Evolutionary conservation across 805 yeast species (phyloP).

Genomic region (Starmerella vaccinii): DNA sequence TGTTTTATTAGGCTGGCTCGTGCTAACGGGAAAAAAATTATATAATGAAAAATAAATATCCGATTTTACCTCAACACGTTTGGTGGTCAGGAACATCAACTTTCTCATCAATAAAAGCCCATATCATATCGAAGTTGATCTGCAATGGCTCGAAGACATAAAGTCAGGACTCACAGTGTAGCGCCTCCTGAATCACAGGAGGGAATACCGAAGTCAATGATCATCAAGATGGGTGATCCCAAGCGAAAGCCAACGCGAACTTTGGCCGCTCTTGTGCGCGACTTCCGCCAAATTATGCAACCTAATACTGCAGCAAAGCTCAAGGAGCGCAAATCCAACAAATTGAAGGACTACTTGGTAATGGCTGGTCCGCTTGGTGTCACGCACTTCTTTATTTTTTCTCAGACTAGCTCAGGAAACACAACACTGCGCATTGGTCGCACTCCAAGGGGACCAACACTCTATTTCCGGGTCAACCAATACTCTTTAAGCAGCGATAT

Average conservation of each 20-base stretch:
- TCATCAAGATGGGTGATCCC: conserved; percentile 70
- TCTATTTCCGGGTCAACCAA: conserved; percentile 64
- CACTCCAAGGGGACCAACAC: conserved; percentile 90
- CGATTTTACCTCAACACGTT: neutral
- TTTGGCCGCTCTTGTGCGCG: conserved; percentile 71
- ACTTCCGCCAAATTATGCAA: conserved; percentile 82
- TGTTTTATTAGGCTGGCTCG: neutral
- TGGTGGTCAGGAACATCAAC: neutral
- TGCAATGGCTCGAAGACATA: conserved; percentile 36
- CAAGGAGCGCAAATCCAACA: conserved; percentile 77
- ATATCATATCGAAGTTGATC: neutral
- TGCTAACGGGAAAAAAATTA: conserved; percentile 1
- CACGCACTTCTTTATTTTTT: conserved; percentile 74
- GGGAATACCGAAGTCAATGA: conserved; percentile 87
- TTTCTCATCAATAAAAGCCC: neutral
- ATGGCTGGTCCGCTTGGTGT: conserved; percentile 97
- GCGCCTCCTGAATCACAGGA: conserved; percentile 42
- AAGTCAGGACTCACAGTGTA: conserved; percentile 77
- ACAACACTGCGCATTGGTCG: conserved; percentile 74
- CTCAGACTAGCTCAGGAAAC: conserved; percentile 62
- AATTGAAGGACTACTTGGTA: conserved; percentile 85
- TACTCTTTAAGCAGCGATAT: conserved; percentile 81
- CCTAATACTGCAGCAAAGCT: conserved; percentile 91
- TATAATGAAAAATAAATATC: conserved; percentile 4
- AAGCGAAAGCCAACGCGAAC: conserved; percentile 58